These are phyloP conservation scores for Phaffia tasmanica DNA, from an alignment of 768 basidiomycete genomes.

Conservation along the genomic window DNA sequence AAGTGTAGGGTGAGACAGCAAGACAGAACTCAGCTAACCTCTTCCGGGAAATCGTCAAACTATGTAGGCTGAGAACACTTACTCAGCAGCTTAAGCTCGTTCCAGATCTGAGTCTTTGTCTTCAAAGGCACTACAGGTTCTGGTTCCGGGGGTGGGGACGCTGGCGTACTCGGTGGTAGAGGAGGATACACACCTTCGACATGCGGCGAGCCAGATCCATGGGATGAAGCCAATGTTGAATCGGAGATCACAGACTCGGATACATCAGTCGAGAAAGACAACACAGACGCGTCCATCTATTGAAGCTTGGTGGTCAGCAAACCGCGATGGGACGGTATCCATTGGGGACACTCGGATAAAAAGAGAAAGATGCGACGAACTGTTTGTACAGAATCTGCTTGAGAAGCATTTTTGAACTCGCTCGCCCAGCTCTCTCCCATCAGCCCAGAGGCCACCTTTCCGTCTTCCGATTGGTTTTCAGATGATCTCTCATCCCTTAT, in stretches of 20 bases:
- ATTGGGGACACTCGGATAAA: too few species aligned
- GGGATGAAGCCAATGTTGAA: neutral
- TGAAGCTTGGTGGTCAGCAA: too few species aligned
- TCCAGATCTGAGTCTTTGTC: conserved; percentile 79
- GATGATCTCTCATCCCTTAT: neutral
- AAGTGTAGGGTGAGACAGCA: neutral
- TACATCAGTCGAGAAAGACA: conserved; percentile 10
- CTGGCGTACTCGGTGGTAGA: conserved; percentile 6
- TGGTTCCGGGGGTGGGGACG: neutral
- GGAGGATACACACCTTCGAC: neutral
- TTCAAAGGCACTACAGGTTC: conserved; percentile 29
- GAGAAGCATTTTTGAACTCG: conserved; percentile 8
- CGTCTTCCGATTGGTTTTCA: neutral
- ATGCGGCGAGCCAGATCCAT: too few species aligned
- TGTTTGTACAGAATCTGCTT: too few species aligned
- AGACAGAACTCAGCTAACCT: too few species aligned
- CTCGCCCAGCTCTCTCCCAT: conserved; percentile 22
- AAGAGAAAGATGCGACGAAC: too few species aligned
- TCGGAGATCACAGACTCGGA: conserved; percentile 6
- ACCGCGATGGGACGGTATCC: too few species aligned
- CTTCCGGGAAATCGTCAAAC: too few species aligned
- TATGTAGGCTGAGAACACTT: conserved; percentile 30
- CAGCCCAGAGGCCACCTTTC: neutral
- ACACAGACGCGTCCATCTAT: conserved; percentile 13
- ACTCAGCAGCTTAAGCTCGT: conserved; percentile 82